Percentiles rank a stretch among this genome's conserved stretches.
These are phyloP conservation scores for Colletotrichum lentis DNA, from an alignment of 2,329 filamentous ascomycete genomes.

Conservation along the genomic window DNA sequence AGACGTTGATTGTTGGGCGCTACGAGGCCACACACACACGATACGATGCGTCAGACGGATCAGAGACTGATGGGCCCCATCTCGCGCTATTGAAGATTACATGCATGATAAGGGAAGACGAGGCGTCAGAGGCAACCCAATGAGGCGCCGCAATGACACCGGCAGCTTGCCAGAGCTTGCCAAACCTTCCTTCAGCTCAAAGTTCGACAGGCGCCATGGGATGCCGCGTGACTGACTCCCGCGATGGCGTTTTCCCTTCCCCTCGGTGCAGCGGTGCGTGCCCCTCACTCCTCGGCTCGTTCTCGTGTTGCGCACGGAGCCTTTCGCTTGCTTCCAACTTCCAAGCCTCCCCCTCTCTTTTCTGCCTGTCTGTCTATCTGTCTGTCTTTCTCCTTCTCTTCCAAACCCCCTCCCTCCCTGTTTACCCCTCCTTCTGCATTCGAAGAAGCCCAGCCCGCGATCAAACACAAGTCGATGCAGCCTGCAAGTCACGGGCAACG, in stretches of 20 bases:
- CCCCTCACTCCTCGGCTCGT: conserved; percentile 18
- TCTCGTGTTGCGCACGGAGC: conserved; percentile 15
- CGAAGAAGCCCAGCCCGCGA: neutral
- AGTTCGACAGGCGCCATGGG: conserved; percentile 8
- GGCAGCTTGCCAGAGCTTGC: conserved; percentile 8
- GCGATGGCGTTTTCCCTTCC: conserved; percentile 30
- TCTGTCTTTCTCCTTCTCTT: no score
- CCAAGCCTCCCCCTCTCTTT: neutral
- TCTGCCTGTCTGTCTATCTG: no score
- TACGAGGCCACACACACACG: conserved; percentile 11
- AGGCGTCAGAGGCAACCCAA: conserved; percentile 31
- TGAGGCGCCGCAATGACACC: conserved; percentile 21
- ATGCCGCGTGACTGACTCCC: conserved; percentile 27
- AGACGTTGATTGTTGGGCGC: conserved; percentile 16
- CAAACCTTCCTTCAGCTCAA: conserved; percentile 28
- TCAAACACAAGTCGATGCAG: conserved; percentile 11
- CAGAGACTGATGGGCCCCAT: conserved; percentile 22
- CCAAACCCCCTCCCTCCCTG: neutral
- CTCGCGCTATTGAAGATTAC: conserved; percentile 32
- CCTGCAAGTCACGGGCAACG: conserved; percentile 1
- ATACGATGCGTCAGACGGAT: conserved; percentile 15
- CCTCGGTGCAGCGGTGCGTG: conserved; percentile 16
- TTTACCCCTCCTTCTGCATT: neutral
- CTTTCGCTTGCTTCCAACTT: neutral
- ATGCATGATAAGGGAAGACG: conserved; percentile 25